phyloP scores from a whole-genome alignment of 768 basidiomycete species.

The Lactarius indigo region DNA sequence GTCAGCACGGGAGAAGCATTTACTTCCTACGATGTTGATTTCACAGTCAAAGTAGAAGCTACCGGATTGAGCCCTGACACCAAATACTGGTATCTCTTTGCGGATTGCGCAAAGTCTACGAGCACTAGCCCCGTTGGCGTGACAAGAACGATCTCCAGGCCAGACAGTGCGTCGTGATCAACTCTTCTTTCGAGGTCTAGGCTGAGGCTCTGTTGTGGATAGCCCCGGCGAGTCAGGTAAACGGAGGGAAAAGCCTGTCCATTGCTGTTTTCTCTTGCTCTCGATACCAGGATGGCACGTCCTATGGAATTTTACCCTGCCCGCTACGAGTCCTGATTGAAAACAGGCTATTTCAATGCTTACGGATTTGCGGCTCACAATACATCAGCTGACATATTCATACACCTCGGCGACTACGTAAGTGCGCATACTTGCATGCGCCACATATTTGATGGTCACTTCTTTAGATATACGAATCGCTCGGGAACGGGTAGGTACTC shows the following conservation, averaged over 20 bases:
- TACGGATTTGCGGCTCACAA: constrained; percentile 55
- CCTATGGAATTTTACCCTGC: not conserved
- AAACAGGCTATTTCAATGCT: constrained; percentile 55
- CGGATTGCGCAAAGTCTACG: constrained; percentile 47
- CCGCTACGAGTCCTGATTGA: not conserved
- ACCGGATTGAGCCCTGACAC: constrained; percentile 47
- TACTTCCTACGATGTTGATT: constrained; percentile 56
- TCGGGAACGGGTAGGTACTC: constrained; percentile 33
- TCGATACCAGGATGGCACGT: constrained; percentile 46
- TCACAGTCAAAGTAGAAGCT: constrained; percentile 59
- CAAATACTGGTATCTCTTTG: constrained; percentile 53
- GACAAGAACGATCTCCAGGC: constrained; percentile 48
- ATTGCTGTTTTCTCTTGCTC: constrained; percentile 62
- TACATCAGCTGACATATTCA: constrained; percentile 48
- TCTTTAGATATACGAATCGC: constrained; percentile 46
- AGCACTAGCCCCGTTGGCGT: constrained; percentile 45
- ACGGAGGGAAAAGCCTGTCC: constrained; percentile 49
- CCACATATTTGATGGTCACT: not conserved
- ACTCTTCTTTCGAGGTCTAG: not conserved
- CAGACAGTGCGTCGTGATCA: constrained; percentile 39
- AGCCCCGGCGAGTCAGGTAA: constrained; percentile 47
- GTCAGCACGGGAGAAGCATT: constrained; percentile 48
- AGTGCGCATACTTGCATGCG: constrained; percentile 19
- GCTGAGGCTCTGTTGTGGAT: not conserved
- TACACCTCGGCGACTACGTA: constrained; percentile 61